Conservation (phyloP, 371 early-diverging fungal genomes). For the Sporodiniella umbellata region DNA sequence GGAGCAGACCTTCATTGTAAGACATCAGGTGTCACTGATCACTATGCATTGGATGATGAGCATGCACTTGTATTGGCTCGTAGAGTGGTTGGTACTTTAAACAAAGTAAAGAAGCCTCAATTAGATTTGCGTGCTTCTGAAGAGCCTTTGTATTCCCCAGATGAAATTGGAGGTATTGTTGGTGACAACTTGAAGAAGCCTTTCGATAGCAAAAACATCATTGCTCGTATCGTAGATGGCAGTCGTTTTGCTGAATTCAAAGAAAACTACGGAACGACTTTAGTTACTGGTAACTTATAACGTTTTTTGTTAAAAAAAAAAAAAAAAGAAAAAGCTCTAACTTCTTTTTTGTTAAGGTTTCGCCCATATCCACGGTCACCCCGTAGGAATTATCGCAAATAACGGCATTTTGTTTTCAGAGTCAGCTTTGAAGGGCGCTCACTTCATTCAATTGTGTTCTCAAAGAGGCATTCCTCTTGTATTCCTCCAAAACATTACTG, state of each 20-base stretch:
- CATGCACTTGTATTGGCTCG: conserved; percentile 91
- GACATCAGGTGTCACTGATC: conserved; percentile 94
- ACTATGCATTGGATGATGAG: conserved; percentile 88
- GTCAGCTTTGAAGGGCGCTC: conserved; percentile 95
- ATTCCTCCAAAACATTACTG: conserved; percentile 96
- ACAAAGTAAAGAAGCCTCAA: conserved; percentile 68
- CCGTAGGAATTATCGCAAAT: conserved; percentile 97
- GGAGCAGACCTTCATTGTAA: conserved; percentile 97
- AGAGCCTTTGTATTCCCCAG: conserved; percentile 82
- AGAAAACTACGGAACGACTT: conserved; percentile 87
- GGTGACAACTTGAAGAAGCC: conserved; percentile 89
- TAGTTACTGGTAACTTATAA: conserved; percentile 91
- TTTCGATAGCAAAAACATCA: conserved; percentile 93
- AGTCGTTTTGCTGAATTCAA: conserved; percentile 95
- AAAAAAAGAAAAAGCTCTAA: too few species aligned
- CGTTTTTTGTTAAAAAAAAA: too few species aligned
- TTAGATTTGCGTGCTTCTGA: conserved; percentile 54
- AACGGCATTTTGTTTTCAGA: conserved; percentile 97
- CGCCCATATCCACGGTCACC: conserved; percentile 90
- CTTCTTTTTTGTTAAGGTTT: too few species aligned
- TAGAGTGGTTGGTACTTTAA: conserved; percentile 82
- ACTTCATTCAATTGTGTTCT: conserved; percentile 95
- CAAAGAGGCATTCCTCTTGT: conserved; percentile 93
- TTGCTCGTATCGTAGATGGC: conserved; percentile 96
- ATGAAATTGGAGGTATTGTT: conserved; percentile 93